Conservation (phyloP, 2,329 filamentous ascomycete genomes). For the Lasiodiplodia sp. region DNA sequence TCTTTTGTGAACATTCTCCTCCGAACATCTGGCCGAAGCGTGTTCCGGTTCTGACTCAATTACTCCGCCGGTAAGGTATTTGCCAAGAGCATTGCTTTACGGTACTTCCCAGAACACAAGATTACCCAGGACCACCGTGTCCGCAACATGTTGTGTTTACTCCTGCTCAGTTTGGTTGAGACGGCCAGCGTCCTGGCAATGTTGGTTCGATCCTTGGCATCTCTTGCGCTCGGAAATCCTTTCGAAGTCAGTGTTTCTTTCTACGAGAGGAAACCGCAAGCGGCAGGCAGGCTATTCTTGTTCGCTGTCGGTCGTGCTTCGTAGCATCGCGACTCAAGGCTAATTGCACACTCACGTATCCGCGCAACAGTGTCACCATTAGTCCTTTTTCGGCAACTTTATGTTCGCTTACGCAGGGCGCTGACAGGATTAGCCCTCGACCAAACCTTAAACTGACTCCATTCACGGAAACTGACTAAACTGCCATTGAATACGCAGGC, state of each 20-base stretch:
- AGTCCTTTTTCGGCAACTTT: neutral
- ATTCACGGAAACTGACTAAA: neutral
- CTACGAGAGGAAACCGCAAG: neutral
- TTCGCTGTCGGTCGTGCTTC: neutral
- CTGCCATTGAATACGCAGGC: neutral
- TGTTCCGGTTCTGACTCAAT: neutral
- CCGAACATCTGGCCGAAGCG: neutral
- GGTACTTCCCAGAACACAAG: no score
- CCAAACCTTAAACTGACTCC: slow-evolving; percentile 22
- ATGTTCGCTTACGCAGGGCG: neutral
- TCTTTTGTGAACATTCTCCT: no score
- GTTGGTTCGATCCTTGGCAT: neutral
- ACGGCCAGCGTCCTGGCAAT: neutral
- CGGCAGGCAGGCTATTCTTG: neutral
- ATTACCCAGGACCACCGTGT: neutral
- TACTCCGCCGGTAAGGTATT: neutral
- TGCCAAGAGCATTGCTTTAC: neutral
- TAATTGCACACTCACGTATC: neutral
- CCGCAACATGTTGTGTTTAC: neutral
- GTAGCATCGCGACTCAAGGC: neutral
- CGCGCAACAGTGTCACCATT: neutral
- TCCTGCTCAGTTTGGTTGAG: neutral
- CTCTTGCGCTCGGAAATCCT: neutral
- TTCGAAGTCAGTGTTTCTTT: neutral
- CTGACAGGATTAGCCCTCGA: neutral